Conservation (phyloP, 441 rosid genomes). For the Isatis lusitanica region DNA sequence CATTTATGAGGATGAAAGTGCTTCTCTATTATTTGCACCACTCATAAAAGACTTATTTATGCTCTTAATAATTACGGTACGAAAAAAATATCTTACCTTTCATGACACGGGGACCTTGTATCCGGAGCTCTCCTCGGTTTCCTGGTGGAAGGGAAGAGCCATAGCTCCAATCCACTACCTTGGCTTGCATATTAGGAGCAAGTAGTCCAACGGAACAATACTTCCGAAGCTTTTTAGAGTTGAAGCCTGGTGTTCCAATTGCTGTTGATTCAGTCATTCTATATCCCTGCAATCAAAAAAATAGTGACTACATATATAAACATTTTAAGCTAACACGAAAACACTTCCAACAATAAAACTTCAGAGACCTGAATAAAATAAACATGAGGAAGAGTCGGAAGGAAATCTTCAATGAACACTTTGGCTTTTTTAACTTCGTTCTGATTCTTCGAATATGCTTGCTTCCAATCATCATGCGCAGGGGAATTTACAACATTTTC, state of each 20-base stretch:
- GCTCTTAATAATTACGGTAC: neutral
- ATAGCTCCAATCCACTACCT: slow-evolving; percentile 64
- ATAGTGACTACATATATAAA: no score
- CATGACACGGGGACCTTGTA: slow-evolving; percentile 81
- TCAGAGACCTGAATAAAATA: slow-evolving; percentile 91
- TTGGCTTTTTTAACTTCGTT: no score
- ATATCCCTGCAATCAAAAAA: no score
- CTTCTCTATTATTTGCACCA: neutral
- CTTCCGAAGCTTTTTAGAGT: slow-evolving; percentile 42
- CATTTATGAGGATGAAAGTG: neutral
- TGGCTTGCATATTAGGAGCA: slow-evolving; percentile 86
- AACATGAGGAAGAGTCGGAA: slow-evolving; percentile 55
- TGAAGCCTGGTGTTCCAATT: slow-evolving; percentile 82
- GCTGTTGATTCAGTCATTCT: no score
- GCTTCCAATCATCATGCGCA: no score
- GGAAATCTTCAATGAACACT: slow-evolving; percentile 58
- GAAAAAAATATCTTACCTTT: slow-evolving; percentile 49
- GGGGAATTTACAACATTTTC: no score
- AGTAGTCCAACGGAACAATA: slow-evolving; percentile 71
- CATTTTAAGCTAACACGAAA: no score
- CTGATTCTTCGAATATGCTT: no score
- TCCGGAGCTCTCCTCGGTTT: slow-evolving; percentile 72
- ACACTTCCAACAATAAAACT: no score
- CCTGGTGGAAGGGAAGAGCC: slow-evolving; percentile 70
- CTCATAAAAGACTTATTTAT: neutral